These are phyloP conservation scores for Fusarium sulawesiense DNA, from an alignment of 2,329 filamentous ascomycete genomes.

Conservation along the genomic window DNA sequence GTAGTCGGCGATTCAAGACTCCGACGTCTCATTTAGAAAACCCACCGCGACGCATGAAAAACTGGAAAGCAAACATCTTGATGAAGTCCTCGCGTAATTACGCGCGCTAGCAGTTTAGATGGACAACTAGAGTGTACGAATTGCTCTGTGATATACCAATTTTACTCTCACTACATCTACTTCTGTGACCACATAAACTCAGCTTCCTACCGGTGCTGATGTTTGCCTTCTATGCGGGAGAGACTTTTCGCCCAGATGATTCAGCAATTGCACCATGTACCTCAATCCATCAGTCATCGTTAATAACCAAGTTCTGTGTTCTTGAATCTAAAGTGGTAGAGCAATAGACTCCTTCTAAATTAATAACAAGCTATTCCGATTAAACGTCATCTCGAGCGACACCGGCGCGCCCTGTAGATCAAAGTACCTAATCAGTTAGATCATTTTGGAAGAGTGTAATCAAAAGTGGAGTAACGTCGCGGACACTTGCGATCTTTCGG, in stretches of 20 bases:
- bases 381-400: neutral
- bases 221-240: neutral
- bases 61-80: neutral
- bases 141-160: neutral
- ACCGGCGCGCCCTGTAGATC: neutral
- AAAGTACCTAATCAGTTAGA: neutral
- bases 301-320: too few relatives aligned
- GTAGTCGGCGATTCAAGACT: neutral
- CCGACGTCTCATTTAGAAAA: neutral
- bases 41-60: fast-evolving
- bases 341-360: neutral
- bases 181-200: too few relatives aligned
- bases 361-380: neutral
- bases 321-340: neutral
- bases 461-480: conserved; percentile 6
- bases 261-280: neutral
- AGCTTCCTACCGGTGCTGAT: neutral
- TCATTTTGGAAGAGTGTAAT: too few relatives aligned
- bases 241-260: neutral
- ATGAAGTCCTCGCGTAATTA: neutral
- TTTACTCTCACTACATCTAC: neutral
- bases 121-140: too few relatives aligned
- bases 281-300: too few relatives aligned
- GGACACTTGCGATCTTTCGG: conserved; percentile 7
- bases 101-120: too few relatives aligned